Percentiles rank a stretch among this genome's conserved stretches.
Evolutionary conservation across 1,139 yeast genomes (phyloP).

Genomic region (Saccharomyces hybrid): DNA sequence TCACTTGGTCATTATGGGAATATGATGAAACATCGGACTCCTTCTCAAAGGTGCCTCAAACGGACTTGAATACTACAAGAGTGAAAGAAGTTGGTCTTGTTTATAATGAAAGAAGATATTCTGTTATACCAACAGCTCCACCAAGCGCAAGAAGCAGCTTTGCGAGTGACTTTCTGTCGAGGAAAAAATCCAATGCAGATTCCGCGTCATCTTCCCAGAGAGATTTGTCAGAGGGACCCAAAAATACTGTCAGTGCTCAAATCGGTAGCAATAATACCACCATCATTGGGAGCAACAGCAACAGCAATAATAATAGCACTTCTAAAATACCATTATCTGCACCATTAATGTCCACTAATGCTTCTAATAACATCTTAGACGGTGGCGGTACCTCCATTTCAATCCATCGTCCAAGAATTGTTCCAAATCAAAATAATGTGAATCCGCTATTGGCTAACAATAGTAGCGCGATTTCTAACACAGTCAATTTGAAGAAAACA

Average conservation of each 20-base stretch:
- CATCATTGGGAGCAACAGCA: not conserved
- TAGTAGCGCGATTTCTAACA: not conserved
- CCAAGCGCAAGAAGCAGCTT: slow-evolving; percentile 21
- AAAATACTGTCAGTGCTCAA: not conserved
- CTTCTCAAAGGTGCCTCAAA: slow-evolving; percentile 68
- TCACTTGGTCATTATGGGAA: slow-evolving; percentile 83
- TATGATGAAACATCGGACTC: slow-evolving; percentile 72
- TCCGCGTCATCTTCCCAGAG: slow-evolving; percentile 6
- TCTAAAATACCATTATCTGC: not conserved
- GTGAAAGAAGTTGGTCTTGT: slow-evolving; percentile 60
- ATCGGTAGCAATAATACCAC: not conserved
- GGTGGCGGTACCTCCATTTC: slow-evolving; percentile 15
- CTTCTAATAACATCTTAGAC: slow-evolving; percentile 5
- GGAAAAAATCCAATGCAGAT: slow-evolving; percentile 12
- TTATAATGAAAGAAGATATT: slow-evolving; percentile 56
- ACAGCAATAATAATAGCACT: not conserved
- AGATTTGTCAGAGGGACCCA: not conserved
- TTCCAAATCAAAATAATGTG: slow-evolving; percentile 4
- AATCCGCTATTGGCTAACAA: slow-evolving; percentile 9
- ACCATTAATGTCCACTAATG: not conserved
- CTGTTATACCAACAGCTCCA: slow-evolving; percentile 71
- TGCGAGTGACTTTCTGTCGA: slow-evolving; percentile 17
- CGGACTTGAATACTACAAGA: slow-evolving; percentile 42
- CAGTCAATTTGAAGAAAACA: not conserved
- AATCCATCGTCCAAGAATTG: slow-evolving; percentile 8